Conservation (phyloP, 2,329 filamentous ascomycete species). For the Fusarium brevicatenulatum region DNA sequence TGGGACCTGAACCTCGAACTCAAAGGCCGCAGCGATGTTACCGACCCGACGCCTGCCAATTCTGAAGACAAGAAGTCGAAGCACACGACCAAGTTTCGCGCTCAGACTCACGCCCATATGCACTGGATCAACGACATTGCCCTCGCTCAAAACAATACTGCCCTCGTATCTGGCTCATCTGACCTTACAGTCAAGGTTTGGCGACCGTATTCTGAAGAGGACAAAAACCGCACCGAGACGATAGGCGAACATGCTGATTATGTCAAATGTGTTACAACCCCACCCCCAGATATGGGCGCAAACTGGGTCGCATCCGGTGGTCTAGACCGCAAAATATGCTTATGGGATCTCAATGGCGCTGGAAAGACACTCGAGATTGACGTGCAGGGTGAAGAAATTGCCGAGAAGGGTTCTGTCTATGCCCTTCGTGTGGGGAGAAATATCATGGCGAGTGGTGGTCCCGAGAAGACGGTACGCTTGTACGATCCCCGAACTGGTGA, state of each 20-base stretch:
- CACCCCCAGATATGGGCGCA: slow-evolving; percentile 66
- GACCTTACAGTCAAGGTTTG: slow-evolving; percentile 93
- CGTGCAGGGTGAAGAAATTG: slow-evolving; percentile 81
- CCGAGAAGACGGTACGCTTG: slow-evolving; percentile 89
- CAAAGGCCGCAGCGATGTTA: slow-evolving; percentile 46
- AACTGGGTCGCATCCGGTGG: slow-evolving; percentile 96
- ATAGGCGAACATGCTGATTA: slow-evolving; percentile 97
- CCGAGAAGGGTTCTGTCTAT: slow-evolving; percentile 95
- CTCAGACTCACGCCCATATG: slow-evolving; percentile 79
- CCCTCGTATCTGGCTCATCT: slow-evolving; percentile 90
- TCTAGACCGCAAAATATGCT: slow-evolving; percentile 87
- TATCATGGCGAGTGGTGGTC: slow-evolving; percentile 90
- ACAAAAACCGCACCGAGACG: slow-evolving; percentile 66
- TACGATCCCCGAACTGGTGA: slow-evolving; percentile 93
- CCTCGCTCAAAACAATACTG: slow-evolving; percentile 79
- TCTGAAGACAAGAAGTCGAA: slow-evolving; percentile 49
- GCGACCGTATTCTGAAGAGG: slow-evolving; percentile 75
- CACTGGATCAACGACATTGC: slow-evolving; percentile 97
- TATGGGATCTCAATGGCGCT: slow-evolving; percentile 92
- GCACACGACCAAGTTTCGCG: slow-evolving; percentile 66
- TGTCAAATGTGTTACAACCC: slow-evolving; percentile 90
- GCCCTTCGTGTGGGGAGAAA: slow-evolving; percentile 82
- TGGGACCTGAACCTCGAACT: slow-evolving; percentile 88
- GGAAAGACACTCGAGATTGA: slow-evolving; percentile 90
- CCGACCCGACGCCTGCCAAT: slow-evolving; percentile 45